phyloP scores from a whole-genome alignment of 345 rosid genomes.

The Raphanus sativus region DNA sequence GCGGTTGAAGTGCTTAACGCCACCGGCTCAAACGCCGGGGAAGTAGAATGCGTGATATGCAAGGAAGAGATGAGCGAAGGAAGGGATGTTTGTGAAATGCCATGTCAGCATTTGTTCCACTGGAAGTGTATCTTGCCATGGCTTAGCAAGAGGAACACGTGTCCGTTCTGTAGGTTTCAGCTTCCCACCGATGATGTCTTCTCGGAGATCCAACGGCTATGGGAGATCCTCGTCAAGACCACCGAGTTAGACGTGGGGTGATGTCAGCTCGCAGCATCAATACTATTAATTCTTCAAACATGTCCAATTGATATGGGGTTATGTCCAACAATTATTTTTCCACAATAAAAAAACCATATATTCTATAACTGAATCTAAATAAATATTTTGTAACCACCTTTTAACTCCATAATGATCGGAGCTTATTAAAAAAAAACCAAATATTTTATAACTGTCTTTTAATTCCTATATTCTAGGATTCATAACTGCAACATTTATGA shows the following conservation, averaged over 20 bases:
- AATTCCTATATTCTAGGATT: no score
- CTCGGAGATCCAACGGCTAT: constrained; percentile 80
- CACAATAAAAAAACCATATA: no score
- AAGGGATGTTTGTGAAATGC: constrained; percentile 78
- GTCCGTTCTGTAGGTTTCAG: constrained; percentile 87
- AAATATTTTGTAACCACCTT: no score
- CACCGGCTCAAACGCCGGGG: constrained; percentile 9
- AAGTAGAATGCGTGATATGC: constrained; percentile 65
- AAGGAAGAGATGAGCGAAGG: constrained; percentile 82
- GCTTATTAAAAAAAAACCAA: no score
- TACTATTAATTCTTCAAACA: no score
- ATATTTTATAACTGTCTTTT: no score
- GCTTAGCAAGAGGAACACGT: constrained; percentile 77
- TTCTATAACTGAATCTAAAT: no score
- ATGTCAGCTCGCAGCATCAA: background rate
- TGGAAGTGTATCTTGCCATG: constrained; percentile 90
- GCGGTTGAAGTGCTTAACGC: constrained; percentile 46
- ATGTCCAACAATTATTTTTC: no score
- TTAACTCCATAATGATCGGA: no score
- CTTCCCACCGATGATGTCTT: constrained; percentile 81
- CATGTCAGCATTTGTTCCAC: constrained; percentile 85
- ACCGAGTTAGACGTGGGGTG: constrained; percentile 27
- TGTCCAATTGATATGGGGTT: no score
- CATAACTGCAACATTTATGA: no score
- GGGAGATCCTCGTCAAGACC: constrained; percentile 53